Base-by-base conservation (phyloP, 192 early-diverging fungal species). In the Diversispora epigaea region DNA sequence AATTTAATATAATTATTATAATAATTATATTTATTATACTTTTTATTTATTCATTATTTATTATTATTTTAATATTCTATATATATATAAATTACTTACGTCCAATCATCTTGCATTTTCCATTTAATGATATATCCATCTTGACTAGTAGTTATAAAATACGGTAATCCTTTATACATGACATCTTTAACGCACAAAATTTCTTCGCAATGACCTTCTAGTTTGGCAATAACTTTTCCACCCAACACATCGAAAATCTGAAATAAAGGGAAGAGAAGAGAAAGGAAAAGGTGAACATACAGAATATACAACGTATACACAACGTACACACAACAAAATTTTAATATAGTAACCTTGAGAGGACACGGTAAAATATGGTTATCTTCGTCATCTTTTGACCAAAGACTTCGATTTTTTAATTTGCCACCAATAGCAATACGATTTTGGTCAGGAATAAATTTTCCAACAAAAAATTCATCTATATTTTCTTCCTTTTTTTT, bases 361-460 rank as follows among this genome's bases (percentile, higher is more conserved):
- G 95, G 92, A 73, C 96, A 98, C 3, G 93, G 93, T 77, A 98
- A 76, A 72, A 98, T 95, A 68, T 95, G 93, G 79, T 96, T 97
- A 77, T 98, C 96, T 4, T 95, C 91, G 72, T 97, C 95, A 60
- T 91, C 91, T 62, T 90, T 86, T 6, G 89, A 93, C 96, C 95
- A 97, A 46, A 88, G 82, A 70, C 90, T 86, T 52, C 93, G 84
- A 75, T 98, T 94, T 78, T 97, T 98, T 43, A 92, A 85, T 79
- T 97, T 98, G 67, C 96, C 96, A 7, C 91, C 96, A 19, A 91
- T 89, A 19, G 91, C 86, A 4, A 98, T 70, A 17, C 88, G 79
- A 55, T 84, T 84, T 10, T 87, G 84, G 71, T 89, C 84, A 25
- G 88, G 88, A 10, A 87, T 86, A 57, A 96, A 97, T 45, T 89